Evolutionary conservation across 352 stramenopile genomes (phyloP), one percentile per base, ranked within the genome.

Genomic region (Pilasporangium apinafurcum): DNA sequence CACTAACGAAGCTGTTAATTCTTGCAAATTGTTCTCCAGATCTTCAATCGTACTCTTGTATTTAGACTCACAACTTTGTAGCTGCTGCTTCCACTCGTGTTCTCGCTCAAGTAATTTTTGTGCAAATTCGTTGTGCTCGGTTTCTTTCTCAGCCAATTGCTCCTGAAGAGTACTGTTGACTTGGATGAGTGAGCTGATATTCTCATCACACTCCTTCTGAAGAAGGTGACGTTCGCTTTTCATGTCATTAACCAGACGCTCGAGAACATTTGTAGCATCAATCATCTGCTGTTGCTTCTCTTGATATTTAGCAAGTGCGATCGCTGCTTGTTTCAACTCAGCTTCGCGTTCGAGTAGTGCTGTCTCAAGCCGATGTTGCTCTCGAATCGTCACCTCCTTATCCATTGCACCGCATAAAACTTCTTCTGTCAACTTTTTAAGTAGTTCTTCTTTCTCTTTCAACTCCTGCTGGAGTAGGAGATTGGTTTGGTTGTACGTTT

Each of bases 381-480:
- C n/a, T n/a, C n/a, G n/a, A n/a, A n/a, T n/a, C n/a, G n/a, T n/a
- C n/a, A n/a, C n/a, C n/a, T n/a, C n/a, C n/a, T n/a, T n/a, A n/a
- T n/a, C n/a, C n/a, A n/a, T n/a, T n/a, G n/a, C n/a, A n/a, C n/a
- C n/a, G n/a, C n/a, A n/a, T n/a, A n/a, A n/a, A n/a, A n/a, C n/a
- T 8, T 34, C 24, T 2, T n/a, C 24, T 17, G 4, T 3, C 8
- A 5, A 9, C 3, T 2, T 18, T 12, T 17, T 26, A 17, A 45
- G 25, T 17, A 13, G n/a, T 10, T 45, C 26, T 12, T 45, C 38
- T 22, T 45, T 7, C 24, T 45, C 38, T 8, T 21, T 32, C 25
- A 45, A n/a, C n/a, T n/a, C n/a, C 22, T 42, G 30, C 43, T 50
- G 29, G 32, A 50, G 1, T 2, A 41, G 17, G 10, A 26, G 17